phyloP scores from a whole-genome alignment of 495 filamentous ascomycete species.

The Neohortaea acidophila region DNA sequence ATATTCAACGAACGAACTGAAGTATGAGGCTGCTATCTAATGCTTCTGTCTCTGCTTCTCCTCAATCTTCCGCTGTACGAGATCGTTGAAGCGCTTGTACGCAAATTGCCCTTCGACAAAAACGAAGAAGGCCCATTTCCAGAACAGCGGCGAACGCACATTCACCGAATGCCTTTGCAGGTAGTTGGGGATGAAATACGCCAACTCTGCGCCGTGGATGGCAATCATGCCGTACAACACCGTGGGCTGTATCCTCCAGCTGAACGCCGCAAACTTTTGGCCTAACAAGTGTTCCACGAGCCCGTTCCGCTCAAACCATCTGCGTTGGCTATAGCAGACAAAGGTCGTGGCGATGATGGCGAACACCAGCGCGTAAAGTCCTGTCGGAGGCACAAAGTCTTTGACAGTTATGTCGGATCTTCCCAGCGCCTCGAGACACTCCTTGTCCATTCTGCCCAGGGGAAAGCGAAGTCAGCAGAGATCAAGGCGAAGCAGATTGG shows the following conservation, averaged over 20 bases:
- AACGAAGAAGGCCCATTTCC: constrained; percentile 40
- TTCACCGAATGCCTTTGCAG: constrained; percentile 44
- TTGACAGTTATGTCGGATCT: constrained; percentile 41
- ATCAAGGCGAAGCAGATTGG: too few species aligned
- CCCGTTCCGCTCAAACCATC: constrained; percentile 30
- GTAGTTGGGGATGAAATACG: constrained; percentile 33
- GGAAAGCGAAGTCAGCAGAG: too few species aligned
- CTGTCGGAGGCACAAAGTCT: constrained; percentile 35
- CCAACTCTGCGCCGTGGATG: constrained; percentile 40
- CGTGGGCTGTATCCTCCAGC: constrained; percentile 28
- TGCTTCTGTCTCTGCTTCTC: constrained; percentile 34
- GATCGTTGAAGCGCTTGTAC: constrained; percentile 38
- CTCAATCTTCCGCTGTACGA: constrained; percentile 35
- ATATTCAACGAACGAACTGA: too few species aligned
- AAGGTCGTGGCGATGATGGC: constrained; percentile 31
- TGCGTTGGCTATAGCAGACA: constrained; percentile 31
- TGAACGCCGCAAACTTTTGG: constrained; percentile 37
- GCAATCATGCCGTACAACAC: constrained; percentile 33
- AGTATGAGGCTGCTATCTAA: too few species aligned
- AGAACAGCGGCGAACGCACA: constrained; percentile 40
- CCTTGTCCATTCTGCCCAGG: constrained; percentile 54
- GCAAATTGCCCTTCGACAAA: constrained; percentile 45
- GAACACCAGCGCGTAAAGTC: constrained; percentile 31
- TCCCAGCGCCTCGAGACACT: constrained; percentile 37
- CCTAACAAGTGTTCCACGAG: constrained; percentile 29